Evolutionary conservation across 1,284 basidiomycete genomes (phyloP).

Genomic region (Fomes fomentarius): DNA sequence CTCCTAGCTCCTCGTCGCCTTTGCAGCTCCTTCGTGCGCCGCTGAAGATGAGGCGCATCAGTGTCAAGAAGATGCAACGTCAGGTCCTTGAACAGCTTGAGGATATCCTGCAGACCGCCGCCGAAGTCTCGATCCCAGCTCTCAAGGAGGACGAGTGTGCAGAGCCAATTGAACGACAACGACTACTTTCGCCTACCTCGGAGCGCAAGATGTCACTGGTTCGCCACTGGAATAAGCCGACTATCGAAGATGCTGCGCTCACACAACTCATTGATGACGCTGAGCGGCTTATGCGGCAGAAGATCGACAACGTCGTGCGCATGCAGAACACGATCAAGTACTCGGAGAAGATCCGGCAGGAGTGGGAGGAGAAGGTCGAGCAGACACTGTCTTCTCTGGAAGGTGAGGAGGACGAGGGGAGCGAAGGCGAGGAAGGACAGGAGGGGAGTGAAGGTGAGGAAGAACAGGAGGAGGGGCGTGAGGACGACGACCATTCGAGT

Average conservation of each 20-base stretch:
- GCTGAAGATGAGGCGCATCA: slow-evolving; percentile 74
- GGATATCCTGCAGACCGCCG: slow-evolving; percentile 80
- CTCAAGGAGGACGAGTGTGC: slow-evolving; percentile 90
- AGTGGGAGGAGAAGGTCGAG: slow-evolving; percentile 93
- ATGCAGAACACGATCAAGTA: slow-evolving; percentile 99
- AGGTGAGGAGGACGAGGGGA: slow-evolving; percentile 42
- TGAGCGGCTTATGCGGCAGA: slow-evolving; percentile 88
- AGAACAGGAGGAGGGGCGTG: slow-evolving; percentile 38
- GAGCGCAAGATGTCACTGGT: slow-evolving; percentile 84
- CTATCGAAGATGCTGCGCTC: slow-evolving; percentile 86
- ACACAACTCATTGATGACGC: slow-evolving; percentile 84
- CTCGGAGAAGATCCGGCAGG: slow-evolving; percentile 95
- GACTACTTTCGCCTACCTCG: slow-evolving; percentile 84
- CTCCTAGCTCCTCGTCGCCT: slow-evolving; percentile 69
- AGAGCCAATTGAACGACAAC: slow-evolving; percentile 91
- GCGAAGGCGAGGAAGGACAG: slow-evolving; percentile 33
- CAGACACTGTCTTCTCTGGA: slow-evolving; percentile 64
- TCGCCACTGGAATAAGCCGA: slow-evolving; percentile 83
- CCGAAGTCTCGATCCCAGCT: slow-evolving; percentile 87
- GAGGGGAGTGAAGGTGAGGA: slow-evolving; percentile 33
- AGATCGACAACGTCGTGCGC: slow-evolving; percentile 93
- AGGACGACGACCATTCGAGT: slow-evolving; percentile 58
- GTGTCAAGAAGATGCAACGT: slow-evolving; percentile 82
- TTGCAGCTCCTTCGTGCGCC: slow-evolving; percentile 68
- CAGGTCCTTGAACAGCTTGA: slow-evolving; percentile 84